Evolutionary conservation across 805 yeast genomes (phyloP), one percentile per base, ranked within the genome.

Genomic region (Kuraishia borneana): DNA sequence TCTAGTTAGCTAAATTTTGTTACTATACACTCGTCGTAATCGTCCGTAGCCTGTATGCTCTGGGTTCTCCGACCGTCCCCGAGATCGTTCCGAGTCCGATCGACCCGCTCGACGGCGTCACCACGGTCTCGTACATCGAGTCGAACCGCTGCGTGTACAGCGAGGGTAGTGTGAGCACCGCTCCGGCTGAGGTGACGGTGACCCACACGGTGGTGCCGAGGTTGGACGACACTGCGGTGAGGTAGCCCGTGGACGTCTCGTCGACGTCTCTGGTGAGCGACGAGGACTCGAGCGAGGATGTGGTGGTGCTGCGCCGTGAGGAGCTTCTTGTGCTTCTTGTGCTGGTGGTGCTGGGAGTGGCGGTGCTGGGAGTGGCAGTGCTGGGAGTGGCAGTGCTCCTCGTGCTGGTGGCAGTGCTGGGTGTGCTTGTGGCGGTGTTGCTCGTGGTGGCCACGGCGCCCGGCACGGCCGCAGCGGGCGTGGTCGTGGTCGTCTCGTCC

Each of bases 81-180:
- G 65, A 45, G 13, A 76, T 48, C 3, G 81, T 58, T 1, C 96
- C 96, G 34, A 89, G 50, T 0, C 96, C 96, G 34, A 87, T 65
- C 2, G 71, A 50, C 3, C 96, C 97, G 0, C 72, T 45, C 7
- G 70, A 51, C 7, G 75, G 75, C 0, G 61, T 33, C 0, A 63
- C 62, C 2, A 74, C 56, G 1, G 68, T 45, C 1, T 61, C 39
- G 41, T 63, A 75, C 38, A 61, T 54, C 9, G 64, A 37, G 8
- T 56, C 28, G 42, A 77, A 79, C 9, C 48, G 37, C 47, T 81
- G 89, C 6, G 67, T 49, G 51, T 58, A 81, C 2, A 63, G 43
- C 1, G 75, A 61, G 36, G 66, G 63, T 2, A 69, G 56, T 2
- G 60, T 56, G n/a, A 58, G 54, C 2, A 48, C 42, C 1, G 59